These are phyloP conservation scores for Rickenella mellea DNA, from an alignment of 768 basidiomycete species.

Conservation along the genomic window DNA sequence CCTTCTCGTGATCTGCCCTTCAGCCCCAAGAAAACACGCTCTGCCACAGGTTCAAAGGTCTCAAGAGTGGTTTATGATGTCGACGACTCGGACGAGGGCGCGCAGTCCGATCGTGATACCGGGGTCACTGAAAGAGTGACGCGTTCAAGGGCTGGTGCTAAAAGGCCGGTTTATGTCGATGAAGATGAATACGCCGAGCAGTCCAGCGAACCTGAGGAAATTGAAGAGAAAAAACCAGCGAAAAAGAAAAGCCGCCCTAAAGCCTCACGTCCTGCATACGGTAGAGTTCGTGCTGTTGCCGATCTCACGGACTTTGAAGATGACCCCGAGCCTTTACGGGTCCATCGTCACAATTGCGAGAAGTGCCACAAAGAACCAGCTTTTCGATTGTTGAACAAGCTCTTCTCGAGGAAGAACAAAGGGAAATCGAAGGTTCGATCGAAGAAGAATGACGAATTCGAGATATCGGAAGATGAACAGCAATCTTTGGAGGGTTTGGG, in stretches of 20 bases:
- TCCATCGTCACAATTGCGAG: slow-evolving; percentile 59
- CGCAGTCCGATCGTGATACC: slow-evolving; percentile 6
- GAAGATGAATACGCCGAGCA: slow-evolving; percentile 17
- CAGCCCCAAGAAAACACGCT: slow-evolving; percentile 56
- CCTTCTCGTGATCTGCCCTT: slow-evolving; percentile 39
- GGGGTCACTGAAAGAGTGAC: slow-evolving; percentile 8
- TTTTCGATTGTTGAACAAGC: slow-evolving; percentile 35
- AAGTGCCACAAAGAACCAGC: slow-evolving; percentile 58
- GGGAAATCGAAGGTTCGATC: slow-evolving; percentile 27
- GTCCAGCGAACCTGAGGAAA: slow-evolving; percentile 6
- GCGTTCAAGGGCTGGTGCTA: slow-evolving; percentile 27
- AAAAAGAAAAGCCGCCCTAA: slow-evolving; percentile 24
- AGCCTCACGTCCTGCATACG: slow-evolving; percentile 37
- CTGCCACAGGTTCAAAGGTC: slow-evolving; percentile 22
- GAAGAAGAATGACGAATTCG: slow-evolving; percentile 38
- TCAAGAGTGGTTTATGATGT: slow-evolving; percentile 28
- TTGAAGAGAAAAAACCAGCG: not conserved
- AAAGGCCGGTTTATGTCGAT: slow-evolving; percentile 18
- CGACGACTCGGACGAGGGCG: slow-evolving; percentile 27
- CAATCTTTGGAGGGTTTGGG: slow-evolving; percentile 44
- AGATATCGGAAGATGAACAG: slow-evolving; percentile 44
- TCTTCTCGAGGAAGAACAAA: slow-evolving; percentile 25
- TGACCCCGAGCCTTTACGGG: slow-evolving; percentile 42
- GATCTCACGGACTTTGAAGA: slow-evolving; percentile 45
- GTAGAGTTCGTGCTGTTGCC: slow-evolving; percentile 31